A percentile compares a stretch with the other conserved stretches of the same genome.
Conservation (phyloP, 345 rosid species). For the Murraya paniculata region DNA sequence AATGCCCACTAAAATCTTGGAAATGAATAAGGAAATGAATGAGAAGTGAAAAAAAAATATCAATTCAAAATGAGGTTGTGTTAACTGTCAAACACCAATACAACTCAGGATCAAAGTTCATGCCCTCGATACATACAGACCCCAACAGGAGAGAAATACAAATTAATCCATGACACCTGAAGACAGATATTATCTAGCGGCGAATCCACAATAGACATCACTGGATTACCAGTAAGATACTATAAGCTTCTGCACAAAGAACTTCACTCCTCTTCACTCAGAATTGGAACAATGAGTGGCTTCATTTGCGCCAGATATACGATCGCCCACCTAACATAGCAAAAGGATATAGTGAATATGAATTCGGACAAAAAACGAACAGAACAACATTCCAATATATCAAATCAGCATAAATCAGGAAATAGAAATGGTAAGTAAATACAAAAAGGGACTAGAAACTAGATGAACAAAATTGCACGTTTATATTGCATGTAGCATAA, state of each 20-base stretch:
- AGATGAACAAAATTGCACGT: neutral
- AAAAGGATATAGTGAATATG: constrained; percentile 2
- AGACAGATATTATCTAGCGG: constrained; percentile 20
- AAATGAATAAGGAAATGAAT: constrained; percentile 27
- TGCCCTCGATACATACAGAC: constrained; percentile 24
- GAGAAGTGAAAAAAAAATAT: constrained; percentile 10
- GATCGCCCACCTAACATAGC: constrained; percentile 84
- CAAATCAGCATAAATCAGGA: neutral
- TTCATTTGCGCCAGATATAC: constrained; percentile 98
- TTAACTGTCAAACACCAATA: constrained; percentile 16
- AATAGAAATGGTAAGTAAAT: neutral
- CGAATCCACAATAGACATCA: constrained; percentile 12
- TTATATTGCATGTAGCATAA: no score
- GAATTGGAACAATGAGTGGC: constrained; percentile 92
- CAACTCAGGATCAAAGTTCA: constrained; percentile 18
- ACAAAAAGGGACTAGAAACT: neutral
- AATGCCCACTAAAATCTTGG: constrained; percentile 13
- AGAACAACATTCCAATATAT: neutral
- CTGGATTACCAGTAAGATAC: constrained; percentile 23
- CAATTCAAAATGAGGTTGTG: constrained; percentile 5
- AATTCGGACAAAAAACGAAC: neutral
- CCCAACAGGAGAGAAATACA: constrained; percentile 24
- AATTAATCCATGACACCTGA: constrained; percentile 15
- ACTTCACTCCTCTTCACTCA: constrained; percentile 71
- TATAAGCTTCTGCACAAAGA: neutral